A percentile compares a stretch with the other conserved stretches of the same genome.
Conservation (phyloP, 441 rosid genomes). For the Bruguiera hainesii region DNA sequence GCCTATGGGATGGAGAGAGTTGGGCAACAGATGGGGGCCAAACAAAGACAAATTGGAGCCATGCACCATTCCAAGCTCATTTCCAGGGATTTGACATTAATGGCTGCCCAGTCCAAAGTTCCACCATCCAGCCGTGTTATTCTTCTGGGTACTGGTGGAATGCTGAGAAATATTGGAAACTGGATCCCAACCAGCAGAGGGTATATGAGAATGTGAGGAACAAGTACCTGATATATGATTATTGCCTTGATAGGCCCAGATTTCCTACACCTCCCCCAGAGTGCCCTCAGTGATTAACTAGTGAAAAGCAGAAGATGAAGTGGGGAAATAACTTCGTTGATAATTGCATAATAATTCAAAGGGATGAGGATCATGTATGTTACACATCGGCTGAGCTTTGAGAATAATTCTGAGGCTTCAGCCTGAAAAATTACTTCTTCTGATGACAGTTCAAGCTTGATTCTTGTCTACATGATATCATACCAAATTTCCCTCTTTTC, state of each 20-base stretch:
- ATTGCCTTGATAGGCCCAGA: conserved; percentile 38
- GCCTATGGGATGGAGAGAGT: conserved; percentile 64
- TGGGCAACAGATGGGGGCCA: conserved; percentile 79
- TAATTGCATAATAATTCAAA: no score
- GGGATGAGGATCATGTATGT: no score
- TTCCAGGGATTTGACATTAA: conserved; percentile 47
- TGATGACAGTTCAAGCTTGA: no score
- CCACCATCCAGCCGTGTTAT: conserved; percentile 21
- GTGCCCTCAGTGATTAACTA: conserved; percentile 21
- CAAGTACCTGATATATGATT: conserved; percentile 38
- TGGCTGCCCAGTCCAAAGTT: conserved; percentile 33
- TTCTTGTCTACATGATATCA: no score
- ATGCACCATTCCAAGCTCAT: conserved; percentile 54
- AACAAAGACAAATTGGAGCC: conserved; percentile 53
- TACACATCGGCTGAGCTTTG: no score
- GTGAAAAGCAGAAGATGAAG: no score
- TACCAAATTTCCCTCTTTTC: no score
- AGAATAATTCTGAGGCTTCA: no score
- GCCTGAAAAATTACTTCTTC: no score
- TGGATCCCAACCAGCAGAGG: conserved; percentile 25
- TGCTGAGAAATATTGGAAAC: conserved; percentile 25
- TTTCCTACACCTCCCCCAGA: conserved; percentile 32
- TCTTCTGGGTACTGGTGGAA: conserved; percentile 61
- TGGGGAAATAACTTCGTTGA: no score
- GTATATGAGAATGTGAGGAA: conserved; percentile 29